These are phyloP conservation scores for Sisymbrium irio DNA, from an alignment of 345 rosid species.

Conservation along the genomic window DNA sequence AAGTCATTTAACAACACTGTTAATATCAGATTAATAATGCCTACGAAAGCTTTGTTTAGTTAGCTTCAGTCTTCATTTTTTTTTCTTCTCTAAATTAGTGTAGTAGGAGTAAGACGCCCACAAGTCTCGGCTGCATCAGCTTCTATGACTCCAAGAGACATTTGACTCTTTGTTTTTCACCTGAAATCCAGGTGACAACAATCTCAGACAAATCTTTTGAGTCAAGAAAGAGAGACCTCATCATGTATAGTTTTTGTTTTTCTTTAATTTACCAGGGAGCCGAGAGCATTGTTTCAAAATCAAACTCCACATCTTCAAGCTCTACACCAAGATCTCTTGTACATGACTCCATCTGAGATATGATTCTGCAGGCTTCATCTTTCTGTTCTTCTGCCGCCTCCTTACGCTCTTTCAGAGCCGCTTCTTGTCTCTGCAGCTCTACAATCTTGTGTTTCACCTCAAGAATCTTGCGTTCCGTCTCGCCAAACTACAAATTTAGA, in stretches of 20 bases:
- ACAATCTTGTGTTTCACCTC: too few species aligned
- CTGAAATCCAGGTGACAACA: neutral
- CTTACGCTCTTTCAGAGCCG: slow-evolving; percentile 8
- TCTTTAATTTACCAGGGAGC: slow-evolving; percentile 36
- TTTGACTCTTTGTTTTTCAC: neutral
- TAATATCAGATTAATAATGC: neutral
- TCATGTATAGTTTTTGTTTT: neutral
- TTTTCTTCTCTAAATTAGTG: neutral
- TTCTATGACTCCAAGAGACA: neutral
- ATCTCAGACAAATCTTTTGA: neutral
- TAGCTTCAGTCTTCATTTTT: too few species aligned
- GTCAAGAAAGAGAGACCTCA: neutral
- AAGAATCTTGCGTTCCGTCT: too few species aligned
- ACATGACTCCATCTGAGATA: slow-evolving; percentile 24
- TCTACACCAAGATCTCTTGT: slow-evolving; percentile 9
- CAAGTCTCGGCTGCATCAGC: neutral
- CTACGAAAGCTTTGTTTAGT: neutral
- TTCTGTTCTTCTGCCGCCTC: neutral
- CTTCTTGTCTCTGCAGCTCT: slow-evolving; percentile 40
- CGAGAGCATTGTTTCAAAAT: slow-evolving; percentile 35
- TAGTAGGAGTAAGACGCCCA: neutral
- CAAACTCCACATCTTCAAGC: slow-evolving; percentile 18
- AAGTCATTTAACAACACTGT: neutral
- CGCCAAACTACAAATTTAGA: too few species aligned
- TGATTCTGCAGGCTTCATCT: slow-evolving; percentile 2